Evolutionary conservation across 2,329 filamentous ascomycete species (phyloP), one percentile per base, ranked within the genome.

Genomic region (Monosporascus sp.): DNA sequence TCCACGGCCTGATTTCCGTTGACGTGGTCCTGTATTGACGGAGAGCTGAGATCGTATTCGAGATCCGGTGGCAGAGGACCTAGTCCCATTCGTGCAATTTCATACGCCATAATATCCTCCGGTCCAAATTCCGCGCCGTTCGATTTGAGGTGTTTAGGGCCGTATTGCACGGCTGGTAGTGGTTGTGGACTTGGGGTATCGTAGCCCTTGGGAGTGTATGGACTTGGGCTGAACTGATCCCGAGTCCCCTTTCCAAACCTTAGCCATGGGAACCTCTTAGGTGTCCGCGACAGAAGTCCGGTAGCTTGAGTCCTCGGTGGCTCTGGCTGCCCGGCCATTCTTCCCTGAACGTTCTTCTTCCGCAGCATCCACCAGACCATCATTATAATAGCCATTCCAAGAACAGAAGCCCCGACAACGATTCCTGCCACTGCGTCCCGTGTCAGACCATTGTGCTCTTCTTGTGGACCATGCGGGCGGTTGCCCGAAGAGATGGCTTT

Each of bases 141-240:
- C 5, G 68, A 73, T 47, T 64, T 63, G 11, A 66, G 70, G 51
- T 74, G 69, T 17, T 67, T 66, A 20, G 71, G 74, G 44, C 81
- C 76, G 42, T 83, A 68, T 60, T 83, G 80, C 5, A 71, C 74
- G 0, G 78, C 78, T 2, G 69, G 67, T 1, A 68, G 57, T 0
- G 69, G 67, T 1, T 68, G 57, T 0, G 74, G 73, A 5, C 71
- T 78, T 2, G 79, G 71, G 61, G 82, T 62, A 59, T 82, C 79
- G 53, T 79, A 80, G 3, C 80, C 73, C 55, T 72, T 74, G 53
- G 64, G 64, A 60, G 46, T 72, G 65, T 62, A 74, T 60, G 20
- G 58, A 56, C 44, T 69, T 64, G 44, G 68, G 58, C 52, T 64
- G 57, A 48, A 60, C 46, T 64, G 57, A 15, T 17, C 14, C n/a